Percentiles rank a stretch among this genome's conserved stretches.
Evolutionary conservation across 139 green algal genomes (phyloP).

Genomic region (Chlamydomonas sphaeroides): DNA sequence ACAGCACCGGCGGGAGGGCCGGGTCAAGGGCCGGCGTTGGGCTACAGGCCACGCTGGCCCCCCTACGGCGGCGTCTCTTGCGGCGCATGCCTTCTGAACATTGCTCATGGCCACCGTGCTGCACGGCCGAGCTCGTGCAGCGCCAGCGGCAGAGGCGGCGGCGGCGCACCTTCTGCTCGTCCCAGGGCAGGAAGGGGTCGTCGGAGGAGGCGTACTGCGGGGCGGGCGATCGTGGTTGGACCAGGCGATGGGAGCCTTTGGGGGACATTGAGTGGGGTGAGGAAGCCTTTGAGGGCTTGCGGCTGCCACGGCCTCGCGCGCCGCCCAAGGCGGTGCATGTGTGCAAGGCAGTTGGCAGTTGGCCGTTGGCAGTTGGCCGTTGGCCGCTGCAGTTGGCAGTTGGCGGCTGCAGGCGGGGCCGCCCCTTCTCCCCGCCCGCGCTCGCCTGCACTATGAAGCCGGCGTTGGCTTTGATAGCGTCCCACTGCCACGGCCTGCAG

Average conservation of each 20-base stretch:
- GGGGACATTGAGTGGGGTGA: neutral
- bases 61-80: neutral
- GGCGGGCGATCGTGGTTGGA: no score
- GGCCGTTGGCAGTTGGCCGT: neutral
- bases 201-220: conserved; percentile 47
- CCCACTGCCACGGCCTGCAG: conserved; percentile 52
- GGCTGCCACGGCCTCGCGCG: no score
- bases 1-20: no score
- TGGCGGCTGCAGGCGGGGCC: no score
- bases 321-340: neutral
- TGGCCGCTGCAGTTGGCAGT: neutral
- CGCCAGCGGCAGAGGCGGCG: neutral
- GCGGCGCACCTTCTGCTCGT: conserved; percentile 35
- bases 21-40: neutral
- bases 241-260: neutral
- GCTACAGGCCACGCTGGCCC: neutral
- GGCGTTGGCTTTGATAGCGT: conserved; percentile 39
- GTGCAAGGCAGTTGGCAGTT: neutral
- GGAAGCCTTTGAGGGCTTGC: neutral
- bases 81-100: no score
- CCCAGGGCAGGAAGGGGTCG: conserved; percentile 57
- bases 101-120: no score
- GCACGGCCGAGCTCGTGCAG: conserved; percentile 35
- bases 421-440: no score
- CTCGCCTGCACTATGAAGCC: conserved; percentile 42